Evolutionary conservation across 345 rosid genomes (phyloP), one percentile per base, ranked within the genome.

Genomic region (Psidium guajava): DNA sequence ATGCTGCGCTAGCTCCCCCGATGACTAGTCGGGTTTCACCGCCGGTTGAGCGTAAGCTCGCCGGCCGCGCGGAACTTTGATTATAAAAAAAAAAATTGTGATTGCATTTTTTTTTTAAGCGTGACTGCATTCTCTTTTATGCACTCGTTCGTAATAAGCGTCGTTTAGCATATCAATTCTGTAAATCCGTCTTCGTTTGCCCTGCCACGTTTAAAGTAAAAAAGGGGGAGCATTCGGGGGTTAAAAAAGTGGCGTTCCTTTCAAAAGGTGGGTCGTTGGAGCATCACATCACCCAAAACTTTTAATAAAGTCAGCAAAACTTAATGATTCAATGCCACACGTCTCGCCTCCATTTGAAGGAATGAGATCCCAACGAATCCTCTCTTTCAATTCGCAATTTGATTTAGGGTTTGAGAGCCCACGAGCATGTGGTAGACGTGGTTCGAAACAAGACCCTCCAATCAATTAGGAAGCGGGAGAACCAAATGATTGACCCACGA

Each of bases 131-230:
- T 16, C 22, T 16, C 8, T 6, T 6, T 2, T 61, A 14, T 61
- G 74, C 0, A 64, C 16, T 64, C 44, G 32, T 32, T 16, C 24
- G 3, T 10, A 40, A 32, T 64, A 64, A 64, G 44, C 44, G 8
- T 64, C 44, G 44, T 32, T 64, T 32, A 9, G 44, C 12, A 8
- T 64, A 18, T 8, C 2, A 8, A 40, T 32, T 16, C 32, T 16
- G 22, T 64, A 64, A 18, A 64, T 32, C 44, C 24, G 11, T 8
- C 77, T 64, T 16, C 36, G 8, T 64, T 11, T 32, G 32, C 36
- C 44, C 12, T 3, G 2, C 6, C 0, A 64, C 36, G 0, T 32
- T 16, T 6, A 8, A 64, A 64, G 6, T 0, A 18, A 6, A 18
- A 16, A 6, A 6, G 8, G 11, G 11, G 11, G 11, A 2, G 50